Percentiles rank a stretch among this genome's conserved stretches.
Conservation (phyloP, 2,329 filamentous ascomycete genomes). For the Exophiala phaeomuriformis region DNA sequence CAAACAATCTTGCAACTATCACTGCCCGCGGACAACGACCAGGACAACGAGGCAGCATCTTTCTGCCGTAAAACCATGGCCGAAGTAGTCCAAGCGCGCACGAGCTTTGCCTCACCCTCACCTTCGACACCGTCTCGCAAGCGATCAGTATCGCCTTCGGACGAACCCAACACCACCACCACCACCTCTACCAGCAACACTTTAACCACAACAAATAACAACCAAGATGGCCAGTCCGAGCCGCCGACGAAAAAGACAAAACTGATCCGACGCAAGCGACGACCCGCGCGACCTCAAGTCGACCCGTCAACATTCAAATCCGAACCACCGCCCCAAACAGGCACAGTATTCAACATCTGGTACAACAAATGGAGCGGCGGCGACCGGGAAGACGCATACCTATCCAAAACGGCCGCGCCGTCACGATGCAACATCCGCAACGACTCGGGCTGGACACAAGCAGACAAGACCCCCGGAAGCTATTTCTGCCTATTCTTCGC, state of each 20-base stretch:
- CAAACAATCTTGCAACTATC: constrained; percentile 3
- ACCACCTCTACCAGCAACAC: constrained; percentile 11
- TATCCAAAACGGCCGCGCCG: constrained; percentile 72
- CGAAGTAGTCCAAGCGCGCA: constrained; percentile 23
- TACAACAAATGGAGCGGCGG: constrained; percentile 98
- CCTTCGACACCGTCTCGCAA: constrained; percentile 25
- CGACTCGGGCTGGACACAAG: constrained; percentile 71
- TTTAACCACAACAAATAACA: constrained; percentile 20
- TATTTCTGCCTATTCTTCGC: constrained; percentile 94
- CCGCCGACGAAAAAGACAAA: constrained; percentile 60
- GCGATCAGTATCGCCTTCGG: constrained; percentile 23
- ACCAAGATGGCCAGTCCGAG: constrained; percentile 20
- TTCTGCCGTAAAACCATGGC: constrained; percentile 15
- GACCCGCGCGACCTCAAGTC: constrained; percentile 83
- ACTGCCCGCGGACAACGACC: neutral
- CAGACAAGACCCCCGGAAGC: constrained; percentile 67
- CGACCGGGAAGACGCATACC: constrained; percentile 85
- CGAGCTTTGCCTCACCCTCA: constrained; percentile 7
- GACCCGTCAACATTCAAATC: constrained; percentile 75
- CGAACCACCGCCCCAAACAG: constrained; percentile 75
- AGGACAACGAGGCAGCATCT: neutral
- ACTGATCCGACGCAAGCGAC: constrained; percentile 83
- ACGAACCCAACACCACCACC: constrained; percentile 4
- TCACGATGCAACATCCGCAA: constrained; percentile 79
- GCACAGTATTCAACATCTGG: constrained; percentile 96